Conservation (phyloP, 139 green algal species). For the Coelastrella sp. region DNA sequence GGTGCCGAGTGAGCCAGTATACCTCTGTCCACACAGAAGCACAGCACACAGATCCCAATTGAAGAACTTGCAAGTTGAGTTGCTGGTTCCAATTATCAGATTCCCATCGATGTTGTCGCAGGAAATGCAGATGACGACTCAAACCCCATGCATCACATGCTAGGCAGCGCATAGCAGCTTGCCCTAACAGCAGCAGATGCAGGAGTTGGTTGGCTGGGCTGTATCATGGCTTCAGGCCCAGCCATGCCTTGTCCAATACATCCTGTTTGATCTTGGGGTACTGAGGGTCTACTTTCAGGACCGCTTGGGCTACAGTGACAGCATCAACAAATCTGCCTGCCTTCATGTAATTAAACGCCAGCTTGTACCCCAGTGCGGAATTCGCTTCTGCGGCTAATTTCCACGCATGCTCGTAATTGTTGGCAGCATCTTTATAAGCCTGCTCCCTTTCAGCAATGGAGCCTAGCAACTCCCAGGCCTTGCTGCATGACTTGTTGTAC, state of each 20-base stretch:
- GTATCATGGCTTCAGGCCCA: constrained; percentile 59
- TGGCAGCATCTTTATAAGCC: constrained; percentile 82
- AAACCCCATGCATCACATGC: no score
- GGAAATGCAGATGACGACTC: no score
- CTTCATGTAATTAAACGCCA: constrained; percentile 90
- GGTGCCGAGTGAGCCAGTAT: no score
- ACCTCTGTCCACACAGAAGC: no score
- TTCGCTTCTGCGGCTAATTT: constrained; percentile 45
- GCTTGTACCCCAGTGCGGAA: constrained; percentile 74
- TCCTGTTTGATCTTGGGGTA: constrained; percentile 82
- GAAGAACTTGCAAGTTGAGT: no score
- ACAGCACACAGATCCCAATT: no score
- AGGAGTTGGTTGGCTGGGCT: no score
- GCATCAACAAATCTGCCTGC: constrained; percentile 53
- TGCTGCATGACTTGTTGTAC: constrained; percentile 86
- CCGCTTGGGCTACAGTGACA: constrained; percentile 39
- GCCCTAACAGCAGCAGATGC: no score
- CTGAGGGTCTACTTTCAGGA: constrained; percentile 75
- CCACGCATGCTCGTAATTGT: constrained; percentile 85
- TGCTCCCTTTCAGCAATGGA: constrained; percentile 82
- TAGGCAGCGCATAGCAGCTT: no score
- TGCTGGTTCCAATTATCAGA: no score
- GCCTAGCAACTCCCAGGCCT: constrained; percentile 82
- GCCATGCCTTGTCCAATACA: constrained; percentile 79
- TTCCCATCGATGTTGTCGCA: no score